Evolutionary conservation across 768 basidiomycete genomes (phyloP).

Genomic region (Roridomyces roridus): DNA sequence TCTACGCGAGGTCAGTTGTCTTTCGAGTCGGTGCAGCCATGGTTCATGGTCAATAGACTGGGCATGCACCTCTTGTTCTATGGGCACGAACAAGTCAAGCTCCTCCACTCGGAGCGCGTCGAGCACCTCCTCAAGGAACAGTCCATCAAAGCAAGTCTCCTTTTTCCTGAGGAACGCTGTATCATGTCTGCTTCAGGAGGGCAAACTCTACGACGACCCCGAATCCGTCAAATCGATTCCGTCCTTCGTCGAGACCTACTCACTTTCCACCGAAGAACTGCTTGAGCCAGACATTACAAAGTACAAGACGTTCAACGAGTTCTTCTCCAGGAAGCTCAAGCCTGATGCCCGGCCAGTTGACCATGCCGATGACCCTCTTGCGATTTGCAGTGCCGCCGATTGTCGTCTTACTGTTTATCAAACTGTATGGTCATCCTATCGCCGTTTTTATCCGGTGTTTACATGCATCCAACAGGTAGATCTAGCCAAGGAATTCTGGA

Average conservation of each 20-base stretch:
- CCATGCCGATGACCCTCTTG: conserved; percentile 53
- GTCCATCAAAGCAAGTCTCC: conserved; percentile 52
- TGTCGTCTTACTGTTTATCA: conserved; percentile 75
- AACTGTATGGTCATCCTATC: conserved; percentile 25
- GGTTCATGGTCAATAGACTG: conserved; percentile 38
- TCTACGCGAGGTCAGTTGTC: conserved; percentile 55
- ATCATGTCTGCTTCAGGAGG: conserved; percentile 45
- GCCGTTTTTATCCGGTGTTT: no score
- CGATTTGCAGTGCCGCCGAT: conserved; percentile 74
- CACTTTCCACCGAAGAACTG: conserved; percentile 63
- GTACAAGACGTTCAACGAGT: conserved; percentile 79
- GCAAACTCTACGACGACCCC: conserved; percentile 59
- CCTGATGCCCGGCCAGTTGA: conserved; percentile 67
- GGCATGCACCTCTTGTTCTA: conserved; percentile 83
- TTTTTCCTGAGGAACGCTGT: neutral
- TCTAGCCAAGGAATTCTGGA: conserved; percentile 73
- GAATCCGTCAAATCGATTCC: conserved; percentile 58
- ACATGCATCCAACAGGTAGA: conserved; percentile 34
- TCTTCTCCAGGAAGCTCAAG: conserved; percentile 72
- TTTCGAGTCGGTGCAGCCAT: conserved; percentile 1
- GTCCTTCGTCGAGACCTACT: conserved; percentile 62
- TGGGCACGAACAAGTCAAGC: conserved; percentile 53
- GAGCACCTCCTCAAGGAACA: conserved; percentile 59
- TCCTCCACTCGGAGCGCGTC: conserved; percentile 54
- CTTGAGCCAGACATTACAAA: conserved; percentile 63